Evolutionary conservation across 805 yeast genomes (phyloP), one percentile per base, ranked within the genome.

Genomic region (Hanseniaspora thailandica): DNA sequence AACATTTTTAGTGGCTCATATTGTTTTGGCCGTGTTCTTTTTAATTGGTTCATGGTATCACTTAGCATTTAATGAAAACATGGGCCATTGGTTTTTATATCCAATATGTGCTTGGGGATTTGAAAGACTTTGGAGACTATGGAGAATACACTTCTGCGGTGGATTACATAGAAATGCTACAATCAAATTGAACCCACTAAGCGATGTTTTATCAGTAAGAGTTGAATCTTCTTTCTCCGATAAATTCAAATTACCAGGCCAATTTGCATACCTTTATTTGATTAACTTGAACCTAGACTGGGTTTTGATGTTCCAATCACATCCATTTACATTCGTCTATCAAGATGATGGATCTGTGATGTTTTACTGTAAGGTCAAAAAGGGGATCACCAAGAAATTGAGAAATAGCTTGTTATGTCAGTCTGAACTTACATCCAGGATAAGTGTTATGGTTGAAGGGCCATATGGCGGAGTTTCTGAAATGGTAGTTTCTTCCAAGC

Each of bases 21-120:
- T 76, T 20, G 46, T 68, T 1, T 59, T 74, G 45, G 81, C 81
- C 2, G 59, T 68, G 3, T 57, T 68, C 4, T 76, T 75, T 54
- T 60, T 76, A 13, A 62, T 63, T n/a, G 78, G 76, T 2, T 74
- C 77, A 2, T 74, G 75, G 68, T 45, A 67, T 7, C 83, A 78
- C 56, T 59, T 54, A 51, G 57, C 54, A 50, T 20, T 12, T 6
- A 60, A 67, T n/a, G 54, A 71, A 50, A 76, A 75, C 1, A 77
- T 77, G 74, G 71, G 73, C 58, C 75, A 71, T 54, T 77, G 73
- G 67, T 59, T 74, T 20, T 78, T 76, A 54, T 75, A 78, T 4
- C 62, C 81, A 8, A 72, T 78, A 55, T 81, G 78, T 0, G 70
- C 86, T 8, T 87, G 95, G 95, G 73, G 70, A 1, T 71, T 78